phyloP scores from a whole-genome alignment of 495 filamentous ascomycete species.

The Rusavskia elegans region DNA sequence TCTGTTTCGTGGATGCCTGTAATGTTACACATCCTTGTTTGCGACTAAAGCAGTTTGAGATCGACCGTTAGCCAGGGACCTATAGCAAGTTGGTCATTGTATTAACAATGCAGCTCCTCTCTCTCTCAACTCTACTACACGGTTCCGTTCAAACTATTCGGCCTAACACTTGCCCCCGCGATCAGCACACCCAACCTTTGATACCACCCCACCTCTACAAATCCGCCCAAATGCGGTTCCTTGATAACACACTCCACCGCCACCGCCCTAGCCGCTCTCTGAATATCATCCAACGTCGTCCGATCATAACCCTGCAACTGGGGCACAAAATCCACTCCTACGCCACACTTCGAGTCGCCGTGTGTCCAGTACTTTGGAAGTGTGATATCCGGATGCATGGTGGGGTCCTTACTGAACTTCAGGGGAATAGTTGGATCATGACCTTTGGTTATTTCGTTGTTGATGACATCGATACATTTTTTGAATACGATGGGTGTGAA shows the following conservation, averaged over 20 bases:
- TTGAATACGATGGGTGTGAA: background rate
- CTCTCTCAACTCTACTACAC: too few species aligned
- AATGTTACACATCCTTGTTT: too few species aligned
- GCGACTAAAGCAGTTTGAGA: too few species aligned
- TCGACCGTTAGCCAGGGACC: too few species aligned
- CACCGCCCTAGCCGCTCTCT: background rate
- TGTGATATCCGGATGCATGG: background rate
- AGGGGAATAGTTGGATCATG: background rate
- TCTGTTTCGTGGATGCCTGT: too few species aligned
- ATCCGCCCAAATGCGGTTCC: background rate
- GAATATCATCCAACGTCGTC: background rate
- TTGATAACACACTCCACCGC: background rate
- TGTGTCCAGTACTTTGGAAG: background rate
- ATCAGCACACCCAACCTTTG: background rate
- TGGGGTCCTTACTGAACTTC: background rate
- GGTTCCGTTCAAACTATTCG: too few species aligned
- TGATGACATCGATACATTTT: background rate
- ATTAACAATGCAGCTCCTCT: too few species aligned
- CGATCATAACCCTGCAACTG: background rate
- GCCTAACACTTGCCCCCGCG: too few species aligned
- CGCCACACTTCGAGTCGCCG: background rate
- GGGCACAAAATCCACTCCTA: background rate
- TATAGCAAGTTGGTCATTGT: too few species aligned
- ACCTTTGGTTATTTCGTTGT: background rate
- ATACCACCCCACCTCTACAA: background rate